phyloP scores from a whole-genome alignment of 495 filamentous ascomycete species.

The Neurospora sp. region DNA sequence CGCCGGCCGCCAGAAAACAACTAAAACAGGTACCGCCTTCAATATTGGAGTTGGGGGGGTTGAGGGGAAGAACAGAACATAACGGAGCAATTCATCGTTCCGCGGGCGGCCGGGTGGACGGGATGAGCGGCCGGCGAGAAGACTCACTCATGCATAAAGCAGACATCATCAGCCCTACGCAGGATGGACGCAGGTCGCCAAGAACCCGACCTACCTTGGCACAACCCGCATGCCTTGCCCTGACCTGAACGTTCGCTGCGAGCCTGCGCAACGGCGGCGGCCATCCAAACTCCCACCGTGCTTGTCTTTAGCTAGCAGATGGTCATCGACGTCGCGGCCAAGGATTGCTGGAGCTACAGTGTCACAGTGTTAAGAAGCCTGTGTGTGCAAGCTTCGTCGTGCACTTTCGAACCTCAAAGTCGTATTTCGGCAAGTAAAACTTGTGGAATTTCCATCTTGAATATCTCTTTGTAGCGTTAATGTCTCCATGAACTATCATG shows the following conservation, averaged over 20 bases:
- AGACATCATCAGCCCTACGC: neutral
- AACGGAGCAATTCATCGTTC: neutral
- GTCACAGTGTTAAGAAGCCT: neutral
- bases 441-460: neutral
- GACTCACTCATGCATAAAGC: neutral
- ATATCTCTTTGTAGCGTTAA: neutral
- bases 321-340: neutral
- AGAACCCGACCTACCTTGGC: neutral
- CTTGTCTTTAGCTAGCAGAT: neutral
- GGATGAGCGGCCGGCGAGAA: neutral
- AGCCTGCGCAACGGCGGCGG: neutral
- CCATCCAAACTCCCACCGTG: neutral
- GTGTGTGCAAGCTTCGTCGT: neutral
- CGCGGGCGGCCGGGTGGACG: neutral
- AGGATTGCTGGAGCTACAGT: neutral
- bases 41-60: neutral
- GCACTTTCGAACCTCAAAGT: neutral
- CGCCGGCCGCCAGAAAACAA: neutral
- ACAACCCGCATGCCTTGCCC: neutral
- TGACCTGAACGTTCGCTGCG: neutral
- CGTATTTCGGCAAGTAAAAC: neutral
- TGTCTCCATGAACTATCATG: neutral
- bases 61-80: neutral
- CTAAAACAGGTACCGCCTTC: neutral
- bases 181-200: neutral